Base-by-base conservation (phyloP, 129 eudicot species). In the Arctium minus region DNA sequence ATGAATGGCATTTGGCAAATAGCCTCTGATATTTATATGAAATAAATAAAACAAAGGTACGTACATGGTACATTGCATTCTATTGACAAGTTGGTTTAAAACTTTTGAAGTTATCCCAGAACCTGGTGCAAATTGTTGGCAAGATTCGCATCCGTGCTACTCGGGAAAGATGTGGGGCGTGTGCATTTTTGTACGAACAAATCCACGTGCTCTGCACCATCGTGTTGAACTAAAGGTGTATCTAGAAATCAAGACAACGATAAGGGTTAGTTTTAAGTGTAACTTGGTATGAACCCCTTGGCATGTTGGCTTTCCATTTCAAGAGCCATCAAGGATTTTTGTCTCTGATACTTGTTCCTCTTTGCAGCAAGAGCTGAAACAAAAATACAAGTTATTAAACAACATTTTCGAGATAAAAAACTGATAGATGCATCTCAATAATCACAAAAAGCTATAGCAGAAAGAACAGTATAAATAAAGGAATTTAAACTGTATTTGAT, bases 281-380 rank as follows among this genome's bases (percentile, higher is more conserved):
- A 88, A 36, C 91, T 83, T 40, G 94, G 98, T 81, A 96, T 93
- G 79, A 88, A 93, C 80, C 99, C 99, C 85, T 96, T 96, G 48
- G 99, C 98, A 42, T 96, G 99, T 76, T 96, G 99, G 88, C 99
- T 96, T 80, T 96, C 99, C 98, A 96, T 89, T 93, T 96, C 99
- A 13, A 96, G 98, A 60, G 92, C 76, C 99, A 93, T 93, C 85
- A 96, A 85, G 1, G 99, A 93, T 78, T 96, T 96, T 79, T 96
- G 99, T 77, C 98, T 82, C 7, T 96, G 99, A 48, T 96, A 96
- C 78, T 91, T 86, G 82, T 96, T 96, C 80, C 97, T 90, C 89
- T 93, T 96, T 75, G 99, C 94, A 1, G 98, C 91, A 82, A 94
- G 90, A 35, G 97, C 98, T 94, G 92, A 18, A 77, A 84, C 53